phyloP scores from a whole-genome alignment of 208 protist genomes.

The Trypanosoma cruzi region DNA sequence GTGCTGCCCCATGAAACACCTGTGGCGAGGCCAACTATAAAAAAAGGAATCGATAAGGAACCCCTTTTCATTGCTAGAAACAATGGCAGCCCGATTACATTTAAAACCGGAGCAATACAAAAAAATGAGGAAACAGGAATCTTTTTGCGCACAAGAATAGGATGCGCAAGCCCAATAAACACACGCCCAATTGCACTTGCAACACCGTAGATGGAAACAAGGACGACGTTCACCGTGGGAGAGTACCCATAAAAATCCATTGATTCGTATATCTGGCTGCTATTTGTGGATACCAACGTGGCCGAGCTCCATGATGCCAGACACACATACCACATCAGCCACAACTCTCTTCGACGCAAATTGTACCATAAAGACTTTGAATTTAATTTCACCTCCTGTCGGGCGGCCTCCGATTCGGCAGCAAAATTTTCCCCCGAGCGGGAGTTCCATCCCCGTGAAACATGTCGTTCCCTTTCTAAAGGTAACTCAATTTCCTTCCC shows the following conservation, averaged over 20 bases:
- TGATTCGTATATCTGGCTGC: slow-evolving; percentile 76
- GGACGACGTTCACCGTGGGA: slow-evolving; percentile 70
- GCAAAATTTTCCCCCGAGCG: slow-evolving; percentile 15
- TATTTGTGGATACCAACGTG: slow-evolving; percentile 80
- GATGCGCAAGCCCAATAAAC: slow-evolving; percentile 52
- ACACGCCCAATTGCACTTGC: slow-evolving; percentile 79
- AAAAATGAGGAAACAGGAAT: slow-evolving; percentile 48
- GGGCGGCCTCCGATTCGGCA: slow-evolving; percentile 6
- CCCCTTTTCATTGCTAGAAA: slow-evolving; percentile 43
- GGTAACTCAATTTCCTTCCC: not conserved
- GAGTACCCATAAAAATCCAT: slow-evolving; percentile 57
- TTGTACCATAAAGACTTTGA: slow-evolving; percentile 47
- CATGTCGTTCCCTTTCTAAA: slow-evolving; percentile 22
- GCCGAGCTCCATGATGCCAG: slow-evolving; percentile 75
- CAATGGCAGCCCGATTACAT: slow-evolving; percentile 60
- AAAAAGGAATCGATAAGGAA: slow-evolving; percentile 65
- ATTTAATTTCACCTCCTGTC: slow-evolving; percentile 44
- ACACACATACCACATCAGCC: slow-evolving; percentile 87
- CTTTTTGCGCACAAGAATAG: slow-evolving; percentile 38
- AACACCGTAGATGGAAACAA: slow-evolving; percentile 80
- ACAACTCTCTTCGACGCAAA: slow-evolving; percentile 58
- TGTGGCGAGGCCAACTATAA: slow-evolving; percentile 69
- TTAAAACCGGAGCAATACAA: slow-evolving; percentile 59
- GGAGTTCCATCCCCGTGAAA: slow-evolving; percentile 12
- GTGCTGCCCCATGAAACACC: slow-evolving; percentile 82